These are phyloP conservation scores for Mitragyna speciosa DNA, from an alignment of 257 asterid genomes.

Conservation along the genomic window DNA sequence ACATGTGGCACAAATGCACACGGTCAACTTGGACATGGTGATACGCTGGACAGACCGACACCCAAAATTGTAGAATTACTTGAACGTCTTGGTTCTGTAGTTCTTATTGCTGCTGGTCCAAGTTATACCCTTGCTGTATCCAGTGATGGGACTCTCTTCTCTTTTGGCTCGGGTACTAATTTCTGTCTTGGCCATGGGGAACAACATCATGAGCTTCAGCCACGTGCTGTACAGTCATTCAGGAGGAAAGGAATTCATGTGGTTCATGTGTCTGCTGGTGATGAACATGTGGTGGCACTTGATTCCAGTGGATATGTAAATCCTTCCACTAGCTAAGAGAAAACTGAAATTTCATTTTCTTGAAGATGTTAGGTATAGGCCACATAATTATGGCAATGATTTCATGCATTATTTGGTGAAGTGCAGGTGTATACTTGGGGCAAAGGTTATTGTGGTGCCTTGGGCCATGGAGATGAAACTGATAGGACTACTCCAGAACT, in stretches of 20 bases:
- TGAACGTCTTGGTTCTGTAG: slow-evolving; percentile 37
- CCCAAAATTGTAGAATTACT: slow-evolving; percentile 60
- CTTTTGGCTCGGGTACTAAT: slow-evolving; percentile 81
- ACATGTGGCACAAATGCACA: slow-evolving; percentile 71
- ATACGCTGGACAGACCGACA: slow-evolving; percentile 56
- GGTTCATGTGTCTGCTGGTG: slow-evolving; percentile 76
- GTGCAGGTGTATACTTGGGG: slow-evolving; percentile 85
- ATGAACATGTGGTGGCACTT: slow-evolving; percentile 87
- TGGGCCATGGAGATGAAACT: slow-evolving; percentile 81
- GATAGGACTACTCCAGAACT: slow-evolving; percentile 68
- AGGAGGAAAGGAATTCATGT: slow-evolving; percentile 62
- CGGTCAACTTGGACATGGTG: slow-evolving; percentile 90
- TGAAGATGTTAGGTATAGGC: neutral
- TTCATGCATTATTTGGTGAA: slow-evolving; percentile 8
- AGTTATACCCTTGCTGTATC: slow-evolving; percentile 65
- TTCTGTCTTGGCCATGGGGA: slow-evolving; percentile 92
- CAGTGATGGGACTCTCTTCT: slow-evolving; percentile 64
- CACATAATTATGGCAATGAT: neutral
- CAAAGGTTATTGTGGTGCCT: slow-evolving; percentile 89
- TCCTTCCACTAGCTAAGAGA: slow-evolving; percentile 11
- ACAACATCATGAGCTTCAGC: slow-evolving; percentile 69
- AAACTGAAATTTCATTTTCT: neutral
- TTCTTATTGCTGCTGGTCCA: slow-evolving; percentile 73
- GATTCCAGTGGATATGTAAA: slow-evolving; percentile 76
- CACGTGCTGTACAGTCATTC: slow-evolving; percentile 57